Base-by-base conservation (phyloP, 805 yeast species). In the Teunomyces funiuensis region DNA sequence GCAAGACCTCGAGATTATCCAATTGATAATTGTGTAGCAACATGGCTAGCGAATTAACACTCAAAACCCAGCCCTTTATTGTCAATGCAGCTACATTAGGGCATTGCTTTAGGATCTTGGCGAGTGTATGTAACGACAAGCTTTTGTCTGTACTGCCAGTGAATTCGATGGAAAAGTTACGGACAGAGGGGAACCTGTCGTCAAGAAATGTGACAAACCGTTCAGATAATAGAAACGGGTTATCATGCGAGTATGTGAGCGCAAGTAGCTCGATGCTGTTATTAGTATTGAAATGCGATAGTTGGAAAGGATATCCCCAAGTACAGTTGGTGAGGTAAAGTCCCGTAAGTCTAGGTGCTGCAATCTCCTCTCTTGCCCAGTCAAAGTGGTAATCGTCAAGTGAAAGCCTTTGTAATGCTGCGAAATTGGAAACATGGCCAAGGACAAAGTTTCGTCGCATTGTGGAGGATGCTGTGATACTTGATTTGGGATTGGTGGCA, bases 271-370 rank as follows among this genome's bases (percentile, higher is more conserved):
- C 47, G n/a, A 70, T 46, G 8, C 53, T 41, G 28, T 55, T 49
- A 29, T 42, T 52, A 5, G 40, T 40, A 40, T 69, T 66, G 51
- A 71, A 70, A 36, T 59, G 61, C 3, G 58, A 48, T 9, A 77
- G 52, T 14, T 68, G 62, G 50, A 78, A 78, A 1, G 83, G 83
- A 46, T 76, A 79, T 44, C 74, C 75, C 83, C 83, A 79, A 1
- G 73, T 69, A 54, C 83, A 79, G 46, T 77, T 65, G 10, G 53
- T 47, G 4, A 79, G 48, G 3, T 53, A 46, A 18, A 76, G 47
- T 2, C 47, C 49, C 4, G 50, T 48, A 20, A 71, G 50, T 1
- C 46, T 28, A 4, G 54, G 50, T 2, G 34, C 33, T 1, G 45
- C 39, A 2, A 53, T 46, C 8, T 51, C 39, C 1, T 45, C 61